Conservation (phyloP, 768 basidiomycete species). For the Galerina sulciceps region DNA sequence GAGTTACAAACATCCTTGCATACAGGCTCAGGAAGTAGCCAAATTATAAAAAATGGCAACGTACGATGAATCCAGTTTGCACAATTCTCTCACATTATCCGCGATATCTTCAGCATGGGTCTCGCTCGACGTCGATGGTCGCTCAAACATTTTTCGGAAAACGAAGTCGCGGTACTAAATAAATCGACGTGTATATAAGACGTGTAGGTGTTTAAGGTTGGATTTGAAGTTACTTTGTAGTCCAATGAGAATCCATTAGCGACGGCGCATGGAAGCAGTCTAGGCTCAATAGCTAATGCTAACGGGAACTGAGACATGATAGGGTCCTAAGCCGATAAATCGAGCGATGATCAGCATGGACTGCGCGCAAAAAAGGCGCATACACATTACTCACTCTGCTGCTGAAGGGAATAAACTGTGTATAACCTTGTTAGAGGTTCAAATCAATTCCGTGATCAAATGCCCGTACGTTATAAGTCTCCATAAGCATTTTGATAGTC, state of each 20-base stretch:
- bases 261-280: slow-evolving; percentile 70
- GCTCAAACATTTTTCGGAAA: slow-evolving; percentile 87
- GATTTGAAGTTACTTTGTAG: slow-evolving; percentile 53
- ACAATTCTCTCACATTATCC: slow-evolving; percentile 72
- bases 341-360: slow-evolving; percentile 1
- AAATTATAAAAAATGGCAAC: slow-evolving; percentile 19
- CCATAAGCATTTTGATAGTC: slow-evolving; percentile 64
- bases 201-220: neutral
- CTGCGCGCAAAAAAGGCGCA: slow-evolving; percentile 12
- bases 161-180: slow-evolving; percentile 80
- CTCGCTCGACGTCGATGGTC: slow-evolving; percentile 51
- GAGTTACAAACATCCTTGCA: slow-evolving; percentile 77
- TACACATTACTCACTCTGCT: slow-evolving; percentile 52
- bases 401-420: slow-evolving; percentile 79
- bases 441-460: slow-evolving; percentile 14
- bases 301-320: slow-evolving; percentile 80
- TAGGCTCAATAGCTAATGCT: slow-evolving; percentile 76
- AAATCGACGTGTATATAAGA: neutral
- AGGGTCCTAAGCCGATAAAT: slow-evolving; percentile 56
- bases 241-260: slow-evolving; percentile 82
- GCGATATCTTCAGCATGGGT: slow-evolving; percentile 65
- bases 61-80: slow-evolving; percentile 70
- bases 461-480: slow-evolving; percentile 66
- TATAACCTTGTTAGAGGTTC: slow-evolving; percentile 18
- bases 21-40: slow-evolving; percentile 11